A percentile compares a stretch with the other conserved stretches of the same genome.
These are phyloP conservation scores for Herpotrichia juniperi DNA, from an alignment of 2,329 filamentous ascomycete genomes.

Conservation along the genomic window DNA sequence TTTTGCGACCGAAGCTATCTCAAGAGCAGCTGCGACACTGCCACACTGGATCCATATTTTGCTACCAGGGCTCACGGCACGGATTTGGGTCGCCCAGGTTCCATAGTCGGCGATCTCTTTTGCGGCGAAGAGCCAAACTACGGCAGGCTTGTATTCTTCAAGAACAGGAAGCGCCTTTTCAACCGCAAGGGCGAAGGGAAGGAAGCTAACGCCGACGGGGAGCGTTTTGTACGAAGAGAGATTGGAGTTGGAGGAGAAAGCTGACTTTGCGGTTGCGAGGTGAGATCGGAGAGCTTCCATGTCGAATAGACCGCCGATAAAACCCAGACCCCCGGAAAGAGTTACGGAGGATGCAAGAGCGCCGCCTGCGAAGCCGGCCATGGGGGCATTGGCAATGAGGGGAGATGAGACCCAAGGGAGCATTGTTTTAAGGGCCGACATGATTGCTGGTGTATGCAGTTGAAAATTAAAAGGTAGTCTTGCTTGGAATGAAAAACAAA, in stretches of 20 bases:
- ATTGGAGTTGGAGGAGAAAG: conserved; percentile 19
- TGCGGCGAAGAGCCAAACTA: conserved; percentile 72
- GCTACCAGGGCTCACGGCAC: conserved; percentile 40
- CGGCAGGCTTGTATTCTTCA: conserved; percentile 59
- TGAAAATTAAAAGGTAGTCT: background rate
- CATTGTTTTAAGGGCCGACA: conserved; percentile 19
- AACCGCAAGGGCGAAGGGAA: conserved; percentile 56
- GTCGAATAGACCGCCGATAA: conserved; percentile 48
- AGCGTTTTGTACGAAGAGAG: conserved; percentile 37
- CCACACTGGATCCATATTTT: conserved; percentile 67
- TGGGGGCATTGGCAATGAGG: conserved; percentile 68
- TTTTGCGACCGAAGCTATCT: conserved; percentile 54
- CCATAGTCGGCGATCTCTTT: conserved; percentile 46
- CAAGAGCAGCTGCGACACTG: conserved; percentile 61
- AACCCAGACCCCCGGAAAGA: conserved; percentile 54
- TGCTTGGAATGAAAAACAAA: too few relatives aligned
- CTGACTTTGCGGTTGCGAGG: conserved; percentile 29
- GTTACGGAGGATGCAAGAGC: conserved; percentile 67
- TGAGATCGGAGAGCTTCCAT: conserved; percentile 36
- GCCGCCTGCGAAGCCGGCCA: conserved; percentile 66
- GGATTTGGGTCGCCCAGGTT: conserved; percentile 42
- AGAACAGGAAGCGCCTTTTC: conserved; percentile 59
- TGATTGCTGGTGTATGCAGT: conserved; percentile 2
- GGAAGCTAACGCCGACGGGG: conserved; percentile 66
- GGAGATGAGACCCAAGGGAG: conserved; percentile 62